A percentile compares a stretch with the other conserved stretches of the same genome.
Conservation (phyloP, 441 rosid genomes). For the Brassica balearica region DNA sequence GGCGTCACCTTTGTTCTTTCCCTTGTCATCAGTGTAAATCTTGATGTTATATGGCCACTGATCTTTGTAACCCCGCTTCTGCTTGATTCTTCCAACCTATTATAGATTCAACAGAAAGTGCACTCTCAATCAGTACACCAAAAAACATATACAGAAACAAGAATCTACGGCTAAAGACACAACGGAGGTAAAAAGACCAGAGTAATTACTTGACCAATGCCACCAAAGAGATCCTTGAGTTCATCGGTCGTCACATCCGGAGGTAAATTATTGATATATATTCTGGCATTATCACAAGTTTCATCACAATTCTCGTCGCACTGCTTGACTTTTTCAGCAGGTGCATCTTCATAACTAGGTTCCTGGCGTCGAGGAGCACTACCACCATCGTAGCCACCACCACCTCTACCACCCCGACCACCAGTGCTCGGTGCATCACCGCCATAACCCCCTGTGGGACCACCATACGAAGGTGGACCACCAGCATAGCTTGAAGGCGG, state of each 20-base stretch:
- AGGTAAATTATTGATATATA: slow-evolving; percentile 94
- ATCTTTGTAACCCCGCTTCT: slow-evolving; percentile 95
- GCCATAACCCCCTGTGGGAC: slow-evolving; percentile 63
- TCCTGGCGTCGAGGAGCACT: slow-evolving; percentile 69
- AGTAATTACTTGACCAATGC: slow-evolving; percentile 90
- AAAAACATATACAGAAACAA: slow-evolving; percentile 23
- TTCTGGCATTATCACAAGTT: slow-evolving; percentile 87
- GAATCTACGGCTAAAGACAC: slow-evolving; percentile 14
- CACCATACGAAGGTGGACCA: slow-evolving; percentile 88
- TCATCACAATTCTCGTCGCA: slow-evolving; percentile 84
- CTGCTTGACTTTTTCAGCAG: slow-evolving; percentile 74
- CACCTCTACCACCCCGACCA: slow-evolving; percentile 66
- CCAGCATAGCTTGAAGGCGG: slow-evolving; percentile 86
- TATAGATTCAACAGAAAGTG: slow-evolving; percentile 16
- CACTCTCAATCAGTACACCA: slow-evolving; percentile 30
- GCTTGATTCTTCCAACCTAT: slow-evolving; percentile 96
- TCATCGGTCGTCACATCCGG: slow-evolving; percentile 87
- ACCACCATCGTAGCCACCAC: slow-evolving; percentile 56
- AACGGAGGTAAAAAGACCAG: slow-evolving; percentile 37
- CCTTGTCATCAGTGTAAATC: slow-evolving; percentile 89
- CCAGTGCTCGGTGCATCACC: slow-evolving; percentile 62
- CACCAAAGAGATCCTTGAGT: slow-evolving; percentile 88
- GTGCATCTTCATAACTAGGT: slow-evolving; percentile 55
- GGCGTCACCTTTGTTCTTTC: slow-evolving; percentile 92
- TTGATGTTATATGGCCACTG: slow-evolving; percentile 98